Evolutionary conservation across 345 rosid genomes (phyloP).

Genomic region (Lepidium africanum): DNA sequence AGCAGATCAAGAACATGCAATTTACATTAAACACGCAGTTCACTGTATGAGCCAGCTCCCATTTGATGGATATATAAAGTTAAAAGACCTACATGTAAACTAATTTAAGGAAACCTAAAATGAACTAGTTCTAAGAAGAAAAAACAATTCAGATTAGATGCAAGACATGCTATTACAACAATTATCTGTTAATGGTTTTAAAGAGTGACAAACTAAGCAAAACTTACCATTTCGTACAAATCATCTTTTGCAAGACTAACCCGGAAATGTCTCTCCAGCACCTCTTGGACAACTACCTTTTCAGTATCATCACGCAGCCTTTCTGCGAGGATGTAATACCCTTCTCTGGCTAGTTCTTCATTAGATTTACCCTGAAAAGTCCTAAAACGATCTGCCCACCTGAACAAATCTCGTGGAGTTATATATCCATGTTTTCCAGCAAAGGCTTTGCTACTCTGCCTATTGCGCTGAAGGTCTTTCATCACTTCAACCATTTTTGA

Average conservation of each 20-base stretch:
- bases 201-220: neutral
- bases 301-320: constrained; percentile 85
- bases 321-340: constrained; percentile 88
- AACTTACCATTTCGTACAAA: constrained; percentile 57
- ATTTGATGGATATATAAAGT: neutral
- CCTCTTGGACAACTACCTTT: constrained; percentile 67
- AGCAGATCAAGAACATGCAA: neutral
- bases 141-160: neutral
- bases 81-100: neutral
- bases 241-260: constrained; percentile 52
- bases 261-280: constrained; percentile 62
- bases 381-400: constrained; percentile 90
- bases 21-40: neutral
- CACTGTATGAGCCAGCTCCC: neutral
- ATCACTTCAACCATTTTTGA: constrained; percentile 79
- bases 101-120: constrained; percentile 3
- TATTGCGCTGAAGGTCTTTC: constrained; percentile 84
- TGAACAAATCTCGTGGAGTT: constrained; percentile 92
- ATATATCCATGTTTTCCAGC: constrained; percentile 99
- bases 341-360: constrained; percentile 86
- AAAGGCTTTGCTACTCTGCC: constrained; percentile 91
- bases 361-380: constrained; percentile 47
- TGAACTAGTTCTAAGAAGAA: neutral
- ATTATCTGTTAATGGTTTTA: neutral
- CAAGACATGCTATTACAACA: neutral